A percentile compares a stretch with the other conserved stretches of the same genome.
Conservation (phyloP, 2,329 filamentous ascomycete species). For the Aspergillus udagawae region DNA sequence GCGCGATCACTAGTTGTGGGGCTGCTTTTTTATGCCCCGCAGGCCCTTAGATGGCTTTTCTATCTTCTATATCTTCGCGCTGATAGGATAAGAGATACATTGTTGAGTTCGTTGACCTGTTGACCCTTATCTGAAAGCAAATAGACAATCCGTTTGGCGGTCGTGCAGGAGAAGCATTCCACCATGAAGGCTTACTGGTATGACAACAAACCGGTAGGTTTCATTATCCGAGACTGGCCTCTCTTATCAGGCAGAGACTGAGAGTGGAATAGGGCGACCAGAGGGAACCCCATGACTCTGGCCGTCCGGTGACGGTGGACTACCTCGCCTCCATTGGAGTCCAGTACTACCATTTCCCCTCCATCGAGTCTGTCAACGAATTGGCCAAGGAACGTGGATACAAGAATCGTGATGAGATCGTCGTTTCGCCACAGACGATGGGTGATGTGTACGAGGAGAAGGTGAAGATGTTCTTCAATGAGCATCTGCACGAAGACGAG, state of each 20-base stretch:
- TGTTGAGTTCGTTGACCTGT: neutral
- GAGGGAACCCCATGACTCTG: slow-evolving; percentile 83
- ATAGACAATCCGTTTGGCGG: neutral
- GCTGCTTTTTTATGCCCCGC: slow-evolving; percentile 20
- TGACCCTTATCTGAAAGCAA: neutral
- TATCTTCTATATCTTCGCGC: neutral
- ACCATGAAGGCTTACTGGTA: slow-evolving; percentile 69
- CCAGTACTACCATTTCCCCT: slow-evolving; percentile 66
- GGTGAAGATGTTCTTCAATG: slow-evolving; percentile 87
- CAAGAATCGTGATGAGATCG: slow-evolving; percentile 92
- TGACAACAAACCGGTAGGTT: slow-evolving; percentile 59
- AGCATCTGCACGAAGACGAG: slow-evolving; percentile 97
- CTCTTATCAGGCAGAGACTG: slow-evolving; percentile 5
- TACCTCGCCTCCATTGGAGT: slow-evolving; percentile 75
- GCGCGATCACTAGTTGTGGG: slow-evolving; percentile 32
- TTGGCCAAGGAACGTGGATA: slow-evolving; percentile 75
- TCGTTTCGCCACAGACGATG: slow-evolving; percentile 80
- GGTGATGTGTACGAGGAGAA: slow-evolving; percentile 87
- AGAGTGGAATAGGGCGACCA: slow-evolving; percentile 73
- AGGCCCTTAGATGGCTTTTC: slow-evolving; percentile 1
- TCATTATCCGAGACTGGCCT: neutral
- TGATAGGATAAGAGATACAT: neutral
- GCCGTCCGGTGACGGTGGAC: slow-evolving; percentile 59
- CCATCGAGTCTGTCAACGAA: slow-evolving; percentile 63
- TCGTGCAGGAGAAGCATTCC: slow-evolving; percentile 4